Evolutionary conservation across 2,329 filamentous ascomycete genomes (phyloP).

Genomic region (Annulohypoxylon truncatum): DNA sequence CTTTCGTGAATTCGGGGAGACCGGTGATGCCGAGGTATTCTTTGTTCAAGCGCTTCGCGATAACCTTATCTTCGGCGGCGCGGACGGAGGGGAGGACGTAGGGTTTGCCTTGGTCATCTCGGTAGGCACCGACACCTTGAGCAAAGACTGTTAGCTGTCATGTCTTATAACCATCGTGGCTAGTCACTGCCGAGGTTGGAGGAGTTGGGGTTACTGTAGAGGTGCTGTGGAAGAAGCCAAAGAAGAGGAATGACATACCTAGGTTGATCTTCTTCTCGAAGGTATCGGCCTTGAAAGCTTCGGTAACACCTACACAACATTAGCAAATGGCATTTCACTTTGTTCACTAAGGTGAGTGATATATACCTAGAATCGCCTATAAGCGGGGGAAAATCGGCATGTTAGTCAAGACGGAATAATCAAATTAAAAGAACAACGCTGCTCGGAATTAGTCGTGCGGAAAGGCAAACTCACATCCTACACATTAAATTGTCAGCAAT

Average conservation of each 20-base stretch:
- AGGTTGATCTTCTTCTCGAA: conserved; percentile 98
- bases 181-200: neutral
- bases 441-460: conserved; percentile 14
- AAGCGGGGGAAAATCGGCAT: conserved; percentile 37
- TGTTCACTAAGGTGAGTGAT: conserved; percentile 29
- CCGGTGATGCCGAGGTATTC: conserved; percentile 99
- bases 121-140: conserved; percentile 93
- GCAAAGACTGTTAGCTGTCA: conserved; percentile 4
- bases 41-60: conserved; percentile 85
- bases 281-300: conserved; percentile 97
- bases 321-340: conserved; percentile 36
- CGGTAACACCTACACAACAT: conserved; percentile 78
- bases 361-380: conserved; percentile 79
- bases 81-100: conserved; percentile 96
- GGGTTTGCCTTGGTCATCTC: conserved; percentile 97
- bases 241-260: conserved; percentile 64
- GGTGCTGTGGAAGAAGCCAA: conserved; percentile 5
- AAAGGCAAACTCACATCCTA: conserved; percentile 54
- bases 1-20: conserved; percentile 91
- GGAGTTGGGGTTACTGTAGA: neutral
- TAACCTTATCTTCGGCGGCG: conserved; percentile 86
- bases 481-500: conserved; percentile 35
- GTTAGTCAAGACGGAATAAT: conserved; percentile 34
- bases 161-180: neutral
- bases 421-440: neutral